phyloP scores from a whole-genome alignment of 1,284 basidiomycete genomes.

The Serendipita sp. region DNA sequence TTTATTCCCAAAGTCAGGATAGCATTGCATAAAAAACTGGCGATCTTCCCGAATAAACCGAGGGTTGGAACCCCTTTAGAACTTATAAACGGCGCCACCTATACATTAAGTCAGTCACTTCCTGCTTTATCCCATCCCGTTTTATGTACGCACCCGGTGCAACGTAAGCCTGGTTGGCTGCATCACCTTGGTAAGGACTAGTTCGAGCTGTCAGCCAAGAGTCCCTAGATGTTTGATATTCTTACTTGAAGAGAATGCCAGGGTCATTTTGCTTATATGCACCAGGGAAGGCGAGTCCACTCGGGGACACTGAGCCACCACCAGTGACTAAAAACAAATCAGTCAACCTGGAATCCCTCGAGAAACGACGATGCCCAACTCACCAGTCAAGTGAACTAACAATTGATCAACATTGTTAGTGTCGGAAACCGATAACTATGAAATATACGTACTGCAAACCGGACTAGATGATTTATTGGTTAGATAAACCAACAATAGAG shows the following conservation, averaged over 20 bases:
- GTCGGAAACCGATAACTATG: neutral
- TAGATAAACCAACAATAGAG: neutral
- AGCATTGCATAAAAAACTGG: no score
- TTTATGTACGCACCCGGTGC: neutral
- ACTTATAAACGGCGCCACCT: neutral
- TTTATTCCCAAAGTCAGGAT: no score
- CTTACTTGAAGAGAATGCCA: constrained; percentile 9
- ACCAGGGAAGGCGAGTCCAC: neutral
- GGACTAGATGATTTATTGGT: neutral
- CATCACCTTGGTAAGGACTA: constrained; percentile 7
- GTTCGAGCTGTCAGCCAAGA: neutral
- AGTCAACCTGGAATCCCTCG: neutral
- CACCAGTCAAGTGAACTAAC: constrained; percentile 4
- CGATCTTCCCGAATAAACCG: neutral
- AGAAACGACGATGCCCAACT: neutral
- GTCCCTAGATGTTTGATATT: neutral
- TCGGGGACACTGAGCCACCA: neutral
- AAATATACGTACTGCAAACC: neutral
- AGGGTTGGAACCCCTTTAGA: neutral
- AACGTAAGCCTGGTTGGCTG: constrained; percentile 2
- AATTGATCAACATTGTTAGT: neutral
- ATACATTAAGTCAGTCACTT: neutral
- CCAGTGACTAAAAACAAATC: neutral
- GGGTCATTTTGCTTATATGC: neutral
- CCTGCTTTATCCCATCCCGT: neutral